These are phyloP conservation scores for Alternaria tenuissima DNA, from an alignment of 2,329 filamentous ascomycete species.

Conservation along the genomic window DNA sequence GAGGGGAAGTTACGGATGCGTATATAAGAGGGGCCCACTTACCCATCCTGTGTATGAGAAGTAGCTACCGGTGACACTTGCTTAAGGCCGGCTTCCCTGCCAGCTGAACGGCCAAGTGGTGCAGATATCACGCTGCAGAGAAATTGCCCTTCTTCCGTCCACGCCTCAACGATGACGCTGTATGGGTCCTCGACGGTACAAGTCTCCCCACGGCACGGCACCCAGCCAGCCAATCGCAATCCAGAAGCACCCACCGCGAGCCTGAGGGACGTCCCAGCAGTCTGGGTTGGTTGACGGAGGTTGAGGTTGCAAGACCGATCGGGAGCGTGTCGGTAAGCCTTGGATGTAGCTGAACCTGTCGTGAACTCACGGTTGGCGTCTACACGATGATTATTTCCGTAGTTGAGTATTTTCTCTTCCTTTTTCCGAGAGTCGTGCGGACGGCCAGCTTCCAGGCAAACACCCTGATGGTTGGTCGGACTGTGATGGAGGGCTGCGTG, in stretches of 20 bases:
- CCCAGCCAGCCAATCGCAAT: conserved; percentile 37
- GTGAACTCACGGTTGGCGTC: conserved; percentile 10
- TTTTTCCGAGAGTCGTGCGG: conserved; percentile 1
- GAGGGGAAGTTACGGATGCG: conserved; percentile 25
- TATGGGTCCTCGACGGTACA: conserved; percentile 39
- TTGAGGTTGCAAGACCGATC: conserved; percentile 35
- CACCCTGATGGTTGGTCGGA: conserved; percentile 24
- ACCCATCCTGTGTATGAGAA: conserved; percentile 42
- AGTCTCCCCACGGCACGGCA: conserved; percentile 39
- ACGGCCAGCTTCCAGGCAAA: conserved; percentile 11
- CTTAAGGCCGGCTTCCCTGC: conserved; percentile 35
- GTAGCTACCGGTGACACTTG: conserved; percentile 35
- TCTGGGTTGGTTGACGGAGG: conserved; percentile 30
- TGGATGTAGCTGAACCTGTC: conserved; percentile 6
- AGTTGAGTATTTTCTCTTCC: background rate
- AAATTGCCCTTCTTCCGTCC: conserved; percentile 42
- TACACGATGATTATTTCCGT: background rate
- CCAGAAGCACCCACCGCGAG: conserved; percentile 32
- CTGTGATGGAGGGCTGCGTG: conserved; percentile 11
- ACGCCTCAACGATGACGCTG: conserved; percentile 38
- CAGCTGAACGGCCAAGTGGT: conserved; percentile 46
- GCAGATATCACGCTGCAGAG: conserved; percentile 43
- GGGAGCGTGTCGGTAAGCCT: conserved; percentile 23
- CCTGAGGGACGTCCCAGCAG: conserved; percentile 33
- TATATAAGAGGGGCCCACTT: conserved; percentile 30